A percentile compares a stretch with the other conserved stretches of the same genome.
phyloP scores from a whole-genome alignment of 1,284 basidiomycete genomes.

The Puccinia coronata region DNA sequence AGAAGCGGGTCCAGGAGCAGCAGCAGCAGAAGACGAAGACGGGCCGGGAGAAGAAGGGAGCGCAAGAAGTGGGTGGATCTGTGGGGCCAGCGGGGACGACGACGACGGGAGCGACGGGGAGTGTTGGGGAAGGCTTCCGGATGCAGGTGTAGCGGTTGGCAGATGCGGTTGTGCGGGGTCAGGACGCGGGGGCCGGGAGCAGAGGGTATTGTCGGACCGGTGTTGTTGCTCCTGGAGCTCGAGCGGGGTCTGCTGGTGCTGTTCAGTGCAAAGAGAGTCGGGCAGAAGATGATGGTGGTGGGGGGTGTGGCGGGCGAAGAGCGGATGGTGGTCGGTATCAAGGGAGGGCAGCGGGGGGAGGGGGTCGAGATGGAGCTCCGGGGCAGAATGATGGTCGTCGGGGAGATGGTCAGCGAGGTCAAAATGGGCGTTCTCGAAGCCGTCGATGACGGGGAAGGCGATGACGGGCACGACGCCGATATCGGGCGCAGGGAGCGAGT shows the following conservation, averaged over 20 bases:
- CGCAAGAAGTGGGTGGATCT: background rate
- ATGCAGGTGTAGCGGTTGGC: background rate
- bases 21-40: background rate
- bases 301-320: constrained; percentile 89
- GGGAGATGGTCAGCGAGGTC: no score
- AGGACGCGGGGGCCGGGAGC: background rate
- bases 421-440: constrained; percentile 68
- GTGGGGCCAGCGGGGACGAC: background rate
- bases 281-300: constrained; percentile 77
- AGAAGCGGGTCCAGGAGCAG: background rate
- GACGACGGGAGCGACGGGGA: background rate
- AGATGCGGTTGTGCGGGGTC: background rate
- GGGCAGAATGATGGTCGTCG: no score
- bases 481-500: background rate
- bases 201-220: no score
- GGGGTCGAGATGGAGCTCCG: no score
- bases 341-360: no score
- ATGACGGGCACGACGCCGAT: background rate
- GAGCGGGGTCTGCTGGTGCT: background rate
- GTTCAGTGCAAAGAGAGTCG: background rate
- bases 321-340: no score
- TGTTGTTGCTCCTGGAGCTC: background rate
- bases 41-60: background rate
- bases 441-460: background rate
- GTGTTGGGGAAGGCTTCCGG: background rate